Evolutionary conservation across 306 rosid species (phyloP), one percentile per base, ranked within the genome.

Genomic region (Sechiopsis laciniata): DNA sequence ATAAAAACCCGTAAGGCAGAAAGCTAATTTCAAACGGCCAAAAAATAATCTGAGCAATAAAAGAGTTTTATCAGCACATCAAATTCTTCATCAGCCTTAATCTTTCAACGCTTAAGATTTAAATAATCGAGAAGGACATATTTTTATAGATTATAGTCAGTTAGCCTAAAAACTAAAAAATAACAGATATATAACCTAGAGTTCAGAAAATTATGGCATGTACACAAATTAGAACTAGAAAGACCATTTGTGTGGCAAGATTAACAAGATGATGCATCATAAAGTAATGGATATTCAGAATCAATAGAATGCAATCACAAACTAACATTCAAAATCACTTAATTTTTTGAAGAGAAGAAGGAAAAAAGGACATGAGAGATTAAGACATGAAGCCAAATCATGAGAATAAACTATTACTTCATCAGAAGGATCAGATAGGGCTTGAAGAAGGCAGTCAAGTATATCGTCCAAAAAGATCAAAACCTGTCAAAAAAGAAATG

Each of bases 371-470:
- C 48, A 9, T 42, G 46, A 9, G 48, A 42, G 10, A 42, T 42
- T 42, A 42, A 42, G 48, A 67, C 12, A 52, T 48, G 15, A 57
- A 63, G 75, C 2, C 8, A 77, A 57, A 52, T 71, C 21, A 80
- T 77, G 74, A 78, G 67, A 64, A 59, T 8, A 75, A 73, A 68
- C 45, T 45, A 63, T 78, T 85, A 95, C 99, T 91, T 85, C 80
- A 73, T 95, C 96, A 48, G 96, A 89, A 58, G 93, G 79, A 85
- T 95, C 99, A 20, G 99, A 95, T 66, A 95, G 90, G 24, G 93
- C 95, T 81, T 78, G 80, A 74, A 95, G 90, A 80, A 95, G 89
- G 75, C 95, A 84, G 55, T 87, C 90, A 75, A 95, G 84, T 88
- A 91, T 78, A 82, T 91, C 97, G 68, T 83, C 61, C 85, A 91